Percentiles rank a stretch among this genome's conserved stretches.
Conservation (phyloP, 768 basidiomycete genomes). For the Fomitopsis serialis region DNA sequence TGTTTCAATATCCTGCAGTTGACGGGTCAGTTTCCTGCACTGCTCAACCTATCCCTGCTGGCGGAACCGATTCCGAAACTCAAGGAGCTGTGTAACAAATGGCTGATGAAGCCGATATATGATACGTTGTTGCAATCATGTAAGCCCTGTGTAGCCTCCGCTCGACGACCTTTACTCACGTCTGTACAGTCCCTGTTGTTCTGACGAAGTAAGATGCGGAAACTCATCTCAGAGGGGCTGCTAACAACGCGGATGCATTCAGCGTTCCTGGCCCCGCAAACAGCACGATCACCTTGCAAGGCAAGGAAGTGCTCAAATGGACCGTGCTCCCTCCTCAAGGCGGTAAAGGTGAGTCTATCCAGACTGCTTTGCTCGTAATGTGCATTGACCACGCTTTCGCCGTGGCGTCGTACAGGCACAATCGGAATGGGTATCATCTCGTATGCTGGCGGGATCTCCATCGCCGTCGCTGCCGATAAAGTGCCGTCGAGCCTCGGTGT, state of each 20-base stretch:
- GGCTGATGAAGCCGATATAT: constrained; percentile 11
- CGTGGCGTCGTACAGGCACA: constrained; percentile 10
- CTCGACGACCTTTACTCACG: not conserved
- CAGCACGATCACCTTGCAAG: constrained; percentile 15
- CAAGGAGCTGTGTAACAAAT: constrained; percentile 4
- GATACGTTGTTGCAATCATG: constrained; percentile 14
- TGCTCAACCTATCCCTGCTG: constrained; percentile 14
- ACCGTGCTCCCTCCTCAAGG: constrained; percentile 18
- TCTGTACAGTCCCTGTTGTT: constrained; percentile 13
- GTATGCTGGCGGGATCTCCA: constrained; percentile 18
- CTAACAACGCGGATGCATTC: not conserved
- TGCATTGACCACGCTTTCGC: not conserved
- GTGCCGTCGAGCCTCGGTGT: constrained; percentile 15
- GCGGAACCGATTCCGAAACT: constrained; percentile 1
- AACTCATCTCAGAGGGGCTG: not conserved
- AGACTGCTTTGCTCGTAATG: too few species aligned
- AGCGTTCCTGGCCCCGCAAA: constrained; percentile 19
- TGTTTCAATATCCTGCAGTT: constrained; percentile 15
- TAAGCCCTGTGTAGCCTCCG: constrained; percentile 1
- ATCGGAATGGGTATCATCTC: constrained; percentile 21
- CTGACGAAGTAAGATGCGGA: constrained; percentile 15
- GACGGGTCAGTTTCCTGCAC: constrained; percentile 15
- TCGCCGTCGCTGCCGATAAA: constrained; percentile 17
- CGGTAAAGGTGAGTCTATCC: constrained; percentile 13
- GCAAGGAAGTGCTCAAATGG: constrained; percentile 16